Conservation (phyloP, 306 rosid species). For the Parietaria judaica region DNA sequence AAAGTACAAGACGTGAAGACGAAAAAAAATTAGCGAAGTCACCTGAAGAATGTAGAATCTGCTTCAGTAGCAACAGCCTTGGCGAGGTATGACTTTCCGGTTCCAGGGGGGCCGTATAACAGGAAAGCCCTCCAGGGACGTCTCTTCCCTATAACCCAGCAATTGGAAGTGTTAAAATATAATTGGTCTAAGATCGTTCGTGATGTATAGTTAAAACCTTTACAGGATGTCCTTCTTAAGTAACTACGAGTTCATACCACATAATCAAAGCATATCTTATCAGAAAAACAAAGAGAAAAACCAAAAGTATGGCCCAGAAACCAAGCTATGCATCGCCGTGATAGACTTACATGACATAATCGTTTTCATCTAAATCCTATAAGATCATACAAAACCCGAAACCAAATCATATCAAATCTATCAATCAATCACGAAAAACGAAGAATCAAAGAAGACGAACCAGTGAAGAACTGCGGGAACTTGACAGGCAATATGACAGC, state of each 20-base stretch:
- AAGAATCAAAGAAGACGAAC: slow-evolving; percentile 28
- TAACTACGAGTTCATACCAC: too few relatives aligned
- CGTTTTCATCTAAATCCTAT: too few relatives aligned
- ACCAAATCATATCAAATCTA: background rate
- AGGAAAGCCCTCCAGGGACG: slow-evolving; percentile 98
- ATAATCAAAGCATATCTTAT: too few relatives aligned
- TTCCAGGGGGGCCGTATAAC: slow-evolving; percentile 96
- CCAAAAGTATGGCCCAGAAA: too few relatives aligned
- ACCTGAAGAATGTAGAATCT: slow-evolving; percentile 98
- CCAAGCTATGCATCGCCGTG: too few relatives aligned
- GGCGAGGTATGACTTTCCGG: slow-evolving; percentile 97
- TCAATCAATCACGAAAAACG: background rate
- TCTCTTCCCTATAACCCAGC: slow-evolving; percentile 60
- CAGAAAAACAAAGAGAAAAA: too few relatives aligned
- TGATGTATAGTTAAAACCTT: too few relatives aligned
- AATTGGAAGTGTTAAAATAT: slow-evolving; percentile 2
- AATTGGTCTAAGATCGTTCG: background rate
- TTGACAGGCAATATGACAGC: slow-evolving; percentile 91
- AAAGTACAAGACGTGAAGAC: background rate
- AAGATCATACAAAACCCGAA: too few relatives aligned
- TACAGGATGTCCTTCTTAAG: too few relatives aligned
- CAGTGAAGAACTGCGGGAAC: slow-evolving; percentile 95
- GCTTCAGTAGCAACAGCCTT: slow-evolving; percentile 99
- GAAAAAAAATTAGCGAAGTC: background rate
- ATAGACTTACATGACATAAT: too few relatives aligned